Base-by-base conservation (phyloP, 768 basidiomycete species). In the Flagelloscypha sp. region DNA sequence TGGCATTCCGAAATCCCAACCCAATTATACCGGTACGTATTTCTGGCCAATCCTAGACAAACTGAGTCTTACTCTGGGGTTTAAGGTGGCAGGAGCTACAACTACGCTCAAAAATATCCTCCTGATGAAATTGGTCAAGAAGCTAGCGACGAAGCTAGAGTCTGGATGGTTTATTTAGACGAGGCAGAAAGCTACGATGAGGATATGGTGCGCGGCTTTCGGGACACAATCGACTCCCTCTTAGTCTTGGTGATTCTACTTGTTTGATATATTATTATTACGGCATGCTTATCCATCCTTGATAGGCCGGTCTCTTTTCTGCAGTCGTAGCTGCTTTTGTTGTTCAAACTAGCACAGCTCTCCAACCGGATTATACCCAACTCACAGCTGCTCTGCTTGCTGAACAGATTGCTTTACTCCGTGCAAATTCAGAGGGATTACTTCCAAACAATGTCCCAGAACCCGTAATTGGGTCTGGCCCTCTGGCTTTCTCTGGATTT, bases 241-340 rank as follows among this genome's bases (percentile, higher is more conserved):
- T 23, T 35, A 21, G 33, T 35, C 33, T 35, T 31, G 12, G 30
- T 31, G 16, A 4, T 16, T 31, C 25, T 13, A 27, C 9, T 27
- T 9, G 9, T 27, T 27, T 27, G 9, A 27, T 13, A 27, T 27
- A 13, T 27, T 27, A 13, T 9, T 9, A 9, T 27, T 27, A 27
- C 9, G 25, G 9, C 25, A 27, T 9, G 25, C 9, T 13, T 13
- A 9, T 27, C 13, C 9, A 17, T 5, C 31, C 18, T 33, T 6
- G 11, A 28, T 16, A 49, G 48, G 48, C 41, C 6, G 38, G 43
- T 27, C 46, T 49, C 23, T 49, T 48, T 30, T 49, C 46, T 3
- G 41, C 29, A 11, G 46, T 48, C 3, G 43, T 48, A 27, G 46
- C 48, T 6, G 36, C 48, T 2, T 50, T 50, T 20, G 33, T 50